Conservation (phyloP, 1,139 yeast species). For the Kluyveromyces sp. region DNA sequence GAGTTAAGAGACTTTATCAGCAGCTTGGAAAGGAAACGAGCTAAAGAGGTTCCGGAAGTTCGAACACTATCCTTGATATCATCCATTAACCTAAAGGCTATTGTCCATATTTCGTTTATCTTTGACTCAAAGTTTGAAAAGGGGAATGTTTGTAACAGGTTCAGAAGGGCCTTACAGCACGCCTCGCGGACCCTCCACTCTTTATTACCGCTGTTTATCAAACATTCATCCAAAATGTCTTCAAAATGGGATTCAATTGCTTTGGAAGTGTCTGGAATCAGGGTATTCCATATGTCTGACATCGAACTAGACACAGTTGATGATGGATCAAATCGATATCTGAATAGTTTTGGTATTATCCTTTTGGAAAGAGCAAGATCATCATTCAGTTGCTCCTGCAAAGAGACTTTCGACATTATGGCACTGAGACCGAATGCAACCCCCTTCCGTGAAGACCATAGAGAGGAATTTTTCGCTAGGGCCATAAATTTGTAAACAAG, state of each 20-base stretch:
- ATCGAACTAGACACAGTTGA: slow-evolving; percentile 69
- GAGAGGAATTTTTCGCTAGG: slow-evolving; percentile 74
- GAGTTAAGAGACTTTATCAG: slow-evolving; percentile 52
- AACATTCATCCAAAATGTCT: slow-evolving; percentile 56
- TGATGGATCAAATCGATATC: slow-evolving; percentile 84
- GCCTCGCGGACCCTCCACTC: slow-evolving; percentile 97
- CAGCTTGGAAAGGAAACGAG: slow-evolving; percentile 59
- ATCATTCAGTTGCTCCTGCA: slow-evolving; percentile 53
- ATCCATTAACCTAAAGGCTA: slow-evolving; percentile 86
- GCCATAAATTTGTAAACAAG: slow-evolving; percentile 93
- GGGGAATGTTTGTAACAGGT: slow-evolving; percentile 57
- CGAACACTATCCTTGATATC: slow-evolving; percentile 94
- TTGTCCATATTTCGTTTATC: slow-evolving; percentile 71
- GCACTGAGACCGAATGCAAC: slow-evolving; percentile 90
- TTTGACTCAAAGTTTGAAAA: slow-evolving; percentile 46
- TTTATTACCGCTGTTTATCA: slow-evolving; percentile 65
- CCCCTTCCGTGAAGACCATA: slow-evolving; percentile 92
- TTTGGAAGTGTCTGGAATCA: slow-evolving; percentile 56
- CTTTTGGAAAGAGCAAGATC: slow-evolving; percentile 50
- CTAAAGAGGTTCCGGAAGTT: slow-evolving; percentile 64
- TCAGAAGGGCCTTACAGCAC: slow-evolving; percentile 66
- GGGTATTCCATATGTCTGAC: slow-evolving; percentile 81
- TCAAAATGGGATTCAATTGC: slow-evolving; percentile 50
- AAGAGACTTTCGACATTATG: slow-evolving; percentile 68
- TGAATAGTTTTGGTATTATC: slow-evolving; percentile 72